A percentile compares a stretch with the other conserved stretches of the same genome.
phyloP scores from a whole-genome alignment of 768 basidiomycete species.

The Neoboletus magnificus region DNA sequence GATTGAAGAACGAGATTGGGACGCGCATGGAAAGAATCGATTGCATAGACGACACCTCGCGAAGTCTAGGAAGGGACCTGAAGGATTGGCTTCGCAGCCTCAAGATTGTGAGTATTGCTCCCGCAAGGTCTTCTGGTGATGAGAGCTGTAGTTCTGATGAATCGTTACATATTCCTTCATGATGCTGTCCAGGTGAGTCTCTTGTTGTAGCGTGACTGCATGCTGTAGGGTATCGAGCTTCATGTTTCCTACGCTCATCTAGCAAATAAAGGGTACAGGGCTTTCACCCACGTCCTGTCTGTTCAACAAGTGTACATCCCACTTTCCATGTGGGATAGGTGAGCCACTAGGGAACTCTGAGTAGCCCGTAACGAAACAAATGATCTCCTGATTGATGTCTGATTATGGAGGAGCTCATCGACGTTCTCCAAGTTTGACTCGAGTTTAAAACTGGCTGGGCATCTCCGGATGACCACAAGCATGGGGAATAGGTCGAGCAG shows the following conservation, averaged over 20 bases:
- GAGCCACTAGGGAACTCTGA: background rate
- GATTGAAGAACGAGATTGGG: constrained; percentile 59
- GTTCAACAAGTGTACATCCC: background rate
- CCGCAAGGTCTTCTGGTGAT: constrained; percentile 4
- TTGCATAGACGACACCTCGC: constrained; percentile 48
- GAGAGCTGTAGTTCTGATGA: constrained; percentile 1
- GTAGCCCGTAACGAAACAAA: background rate
- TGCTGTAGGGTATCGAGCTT: background rate
- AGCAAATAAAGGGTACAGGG: background rate
- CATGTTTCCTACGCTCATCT: background rate
- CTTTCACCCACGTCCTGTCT: background rate
- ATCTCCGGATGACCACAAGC: background rate
- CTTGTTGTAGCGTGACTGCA: background rate
- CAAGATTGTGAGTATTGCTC: background rate
- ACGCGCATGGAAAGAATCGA: constrained; percentile 53
- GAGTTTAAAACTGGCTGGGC: background rate
- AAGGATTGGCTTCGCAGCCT: background rate
- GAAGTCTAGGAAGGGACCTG: constrained; percentile 22
- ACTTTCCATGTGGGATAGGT: background rate
- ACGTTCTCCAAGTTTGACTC: background rate
- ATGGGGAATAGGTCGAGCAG: constrained; percentile 1
- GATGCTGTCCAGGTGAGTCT: constrained; percentile 10
- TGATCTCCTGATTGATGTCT: constrained; percentile 10
- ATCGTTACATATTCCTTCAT: constrained; percentile 5
- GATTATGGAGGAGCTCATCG: background rate